A percentile compares a stretch with the other conserved stretches of the same genome.
Evolutionary conservation across 2,329 filamentous ascomycete species (phyloP).

Genomic region (Diaporthe australafricana): DNA sequence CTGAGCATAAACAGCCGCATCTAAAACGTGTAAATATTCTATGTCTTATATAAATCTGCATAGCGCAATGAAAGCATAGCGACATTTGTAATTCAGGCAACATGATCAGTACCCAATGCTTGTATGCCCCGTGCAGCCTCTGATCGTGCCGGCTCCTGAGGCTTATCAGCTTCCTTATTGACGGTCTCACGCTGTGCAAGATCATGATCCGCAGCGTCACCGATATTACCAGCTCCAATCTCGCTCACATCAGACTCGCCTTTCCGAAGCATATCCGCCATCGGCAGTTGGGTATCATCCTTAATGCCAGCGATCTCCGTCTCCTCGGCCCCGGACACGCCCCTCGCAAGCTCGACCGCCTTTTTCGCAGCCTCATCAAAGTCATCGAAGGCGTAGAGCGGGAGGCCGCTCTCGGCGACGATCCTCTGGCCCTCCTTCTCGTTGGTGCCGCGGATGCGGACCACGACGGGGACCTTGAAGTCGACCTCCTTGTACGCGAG

Average conservation of each 20-base stretch:
- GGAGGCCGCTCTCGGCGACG: conserved; percentile 75
- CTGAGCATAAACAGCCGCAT: background rate
- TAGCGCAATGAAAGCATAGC: conserved; percentile 1
- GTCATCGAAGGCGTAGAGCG: conserved; percentile 77
- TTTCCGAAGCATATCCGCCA: background rate
- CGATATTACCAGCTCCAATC: background rate
- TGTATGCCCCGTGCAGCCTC: background rate
- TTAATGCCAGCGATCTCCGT: background rate
- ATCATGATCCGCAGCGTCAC: background rate
- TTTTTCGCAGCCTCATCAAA: conserved; percentile 79
- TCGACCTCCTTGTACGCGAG: conserved; percentile 77
- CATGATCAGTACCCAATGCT: background rate
- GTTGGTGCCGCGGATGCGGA: conserved; percentile 80
- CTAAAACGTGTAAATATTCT: conserved; percentile 7
- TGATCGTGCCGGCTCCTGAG: background rate
- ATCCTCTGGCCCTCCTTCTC: conserved; percentile 77
- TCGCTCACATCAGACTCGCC: background rate
- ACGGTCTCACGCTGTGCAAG: background rate
- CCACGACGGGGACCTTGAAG: conserved; percentile 79
- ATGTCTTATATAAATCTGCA: background rate
- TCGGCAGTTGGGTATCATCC: background rate
- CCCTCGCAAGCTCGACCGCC: conserved; percentile 61
- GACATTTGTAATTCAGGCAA: background rate
- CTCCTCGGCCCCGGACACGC: background rate
- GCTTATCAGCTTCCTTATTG: background rate